phyloP scores from a whole-genome alignment of 2,329 filamentous ascomycete genomes.

The Dactylellina parvicollis region DNA sequence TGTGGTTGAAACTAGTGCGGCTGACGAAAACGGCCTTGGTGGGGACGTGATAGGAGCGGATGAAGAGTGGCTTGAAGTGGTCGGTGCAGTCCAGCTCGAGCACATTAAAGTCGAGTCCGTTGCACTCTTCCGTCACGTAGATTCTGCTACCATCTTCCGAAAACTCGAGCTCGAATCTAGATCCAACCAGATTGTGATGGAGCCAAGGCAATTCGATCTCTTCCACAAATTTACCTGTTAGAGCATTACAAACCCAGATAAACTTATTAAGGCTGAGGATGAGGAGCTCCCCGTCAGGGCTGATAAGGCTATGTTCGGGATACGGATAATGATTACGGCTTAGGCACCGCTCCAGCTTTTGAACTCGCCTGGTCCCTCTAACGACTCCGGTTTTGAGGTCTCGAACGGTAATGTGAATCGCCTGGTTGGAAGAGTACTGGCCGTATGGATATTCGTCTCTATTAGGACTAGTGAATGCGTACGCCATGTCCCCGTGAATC shows the following conservation, averaged over 20 bases:
- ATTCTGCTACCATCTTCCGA: constrained; percentile 35
- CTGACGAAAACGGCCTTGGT: constrained; percentile 31
- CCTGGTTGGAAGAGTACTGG: background rate
- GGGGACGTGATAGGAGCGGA: constrained; percentile 42
- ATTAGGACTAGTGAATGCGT: constrained; percentile 32
- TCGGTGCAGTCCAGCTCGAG: constrained; percentile 34
- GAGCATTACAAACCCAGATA: constrained; percentile 31
- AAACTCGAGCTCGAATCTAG: constrained; percentile 36
- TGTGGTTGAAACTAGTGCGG: constrained; percentile 45
- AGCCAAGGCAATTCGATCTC: constrained; percentile 44
- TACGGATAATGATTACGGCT: constrained; percentile 9
- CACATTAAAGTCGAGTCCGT: constrained; percentile 41
- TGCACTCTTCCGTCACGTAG: constrained; percentile 44
- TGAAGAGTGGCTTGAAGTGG: constrained; percentile 36
- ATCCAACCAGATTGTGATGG: constrained; percentile 21
- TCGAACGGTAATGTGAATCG: constrained; percentile 33
- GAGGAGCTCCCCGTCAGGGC: constrained; percentile 36
- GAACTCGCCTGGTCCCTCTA: constrained; percentile 9
- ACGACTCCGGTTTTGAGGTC: constrained; percentile 26
- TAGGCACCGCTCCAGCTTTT: constrained; percentile 19
- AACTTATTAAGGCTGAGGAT: constrained; percentile 14
- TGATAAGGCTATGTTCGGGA: constrained; percentile 40
- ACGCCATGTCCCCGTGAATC: constrained; percentile 20
- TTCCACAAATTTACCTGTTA: constrained; percentile 23
- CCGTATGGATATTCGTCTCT: constrained; percentile 8